Conservation (phyloP, 192 early-diverging fungal species). For the Funneliformis geosporum region DNA sequence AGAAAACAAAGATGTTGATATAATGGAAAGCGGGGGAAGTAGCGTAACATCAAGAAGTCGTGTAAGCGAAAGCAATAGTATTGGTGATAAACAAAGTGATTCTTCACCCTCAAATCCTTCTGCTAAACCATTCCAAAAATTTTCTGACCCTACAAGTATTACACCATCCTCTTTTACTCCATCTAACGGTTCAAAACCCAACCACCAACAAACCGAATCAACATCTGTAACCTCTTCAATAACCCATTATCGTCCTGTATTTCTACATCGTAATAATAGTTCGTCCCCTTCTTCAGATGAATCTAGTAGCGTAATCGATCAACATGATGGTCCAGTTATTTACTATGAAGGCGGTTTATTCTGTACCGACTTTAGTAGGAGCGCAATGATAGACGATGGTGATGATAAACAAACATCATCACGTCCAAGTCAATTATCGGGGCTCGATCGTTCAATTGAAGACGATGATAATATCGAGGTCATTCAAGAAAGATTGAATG, state of each 20-base stretch:
- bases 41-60: slow-evolving; percentile 1
- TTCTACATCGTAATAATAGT: background rate
- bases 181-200: background rate
- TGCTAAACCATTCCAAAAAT: background rate
- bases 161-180: slow-evolving; percentile 9
- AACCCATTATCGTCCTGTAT: slow-evolving; percentile 21
- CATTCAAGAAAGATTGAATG: background rate
- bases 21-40: background rate
- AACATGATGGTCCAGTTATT: slow-evolving; percentile 32
- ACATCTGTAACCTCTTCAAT: slow-evolving; percentile 31
- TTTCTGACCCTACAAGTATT: background rate
- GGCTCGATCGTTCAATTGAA: background rate
- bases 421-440: background rate
- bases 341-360: slow-evolving; percentile 36
- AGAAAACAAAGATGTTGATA: background rate
- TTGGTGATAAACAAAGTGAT: background rate
- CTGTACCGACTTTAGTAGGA: slow-evolving; percentile 33
- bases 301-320: background rate
- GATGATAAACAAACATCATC: background rate
- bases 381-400: background rate
- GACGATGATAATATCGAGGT: background rate
- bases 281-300: slow-evolving; percentile 1
- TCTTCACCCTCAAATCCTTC: background rate
- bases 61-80: background rate
- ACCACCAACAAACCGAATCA: background rate